A percentile compares a stretch with the other conserved stretches of the same genome.
These are phyloP conservation scores for Pythium dissotocum DNA, from an alignment of 352 stramenopile species.

Conservation along the genomic window DNA sequence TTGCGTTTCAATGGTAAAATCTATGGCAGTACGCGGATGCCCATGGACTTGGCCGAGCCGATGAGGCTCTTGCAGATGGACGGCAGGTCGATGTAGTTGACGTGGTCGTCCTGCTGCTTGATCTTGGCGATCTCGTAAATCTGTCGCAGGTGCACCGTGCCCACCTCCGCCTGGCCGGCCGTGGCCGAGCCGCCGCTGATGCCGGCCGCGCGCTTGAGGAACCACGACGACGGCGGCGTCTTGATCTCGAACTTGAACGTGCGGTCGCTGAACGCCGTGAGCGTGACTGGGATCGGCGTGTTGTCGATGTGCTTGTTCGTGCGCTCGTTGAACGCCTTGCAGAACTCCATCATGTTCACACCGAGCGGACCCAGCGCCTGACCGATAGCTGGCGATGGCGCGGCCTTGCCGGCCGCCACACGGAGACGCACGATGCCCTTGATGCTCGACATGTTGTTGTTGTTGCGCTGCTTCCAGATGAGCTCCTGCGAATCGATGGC, in stretches of 20 bases:
- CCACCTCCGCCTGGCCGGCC: constrained; percentile 73
- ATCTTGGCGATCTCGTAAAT: constrained; percentile 99
- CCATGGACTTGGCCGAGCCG: constrained; percentile 92
- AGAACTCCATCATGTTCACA: constrained; percentile 99
- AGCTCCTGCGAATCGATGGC: constrained; percentile 16
- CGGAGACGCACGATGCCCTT: constrained; percentile 87
- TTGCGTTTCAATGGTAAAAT: background rate
- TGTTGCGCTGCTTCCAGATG: background rate
- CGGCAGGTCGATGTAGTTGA: constrained; percentile 91
- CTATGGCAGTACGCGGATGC: constrained; percentile 82
- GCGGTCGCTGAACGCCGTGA: constrained; percentile 93
- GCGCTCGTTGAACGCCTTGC: constrained; percentile 98
- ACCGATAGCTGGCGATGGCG: constrained; percentile 85
- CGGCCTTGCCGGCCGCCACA: constrained; percentile 83
- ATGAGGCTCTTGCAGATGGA: constrained; percentile 93
- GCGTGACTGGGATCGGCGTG: constrained; percentile 91
- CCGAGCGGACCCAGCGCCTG: constrained; percentile 95
- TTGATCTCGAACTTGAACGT: constrained; percentile 97
- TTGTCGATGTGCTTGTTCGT: constrained; percentile 92
- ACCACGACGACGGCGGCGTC: constrained; percentile 94
- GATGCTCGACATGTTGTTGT: constrained; percentile 35
- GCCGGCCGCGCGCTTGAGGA: constrained; percentile 91
- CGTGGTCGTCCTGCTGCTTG: constrained; percentile 95
- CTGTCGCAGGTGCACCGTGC: constrained; percentile 91
- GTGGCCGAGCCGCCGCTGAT: constrained; percentile 79